Evolutionary conservation across 2,329 filamentous ascomycete species (phyloP), one percentile per base, ranked within the genome.

Genomic region (Pezicula rhizophila): DNA sequence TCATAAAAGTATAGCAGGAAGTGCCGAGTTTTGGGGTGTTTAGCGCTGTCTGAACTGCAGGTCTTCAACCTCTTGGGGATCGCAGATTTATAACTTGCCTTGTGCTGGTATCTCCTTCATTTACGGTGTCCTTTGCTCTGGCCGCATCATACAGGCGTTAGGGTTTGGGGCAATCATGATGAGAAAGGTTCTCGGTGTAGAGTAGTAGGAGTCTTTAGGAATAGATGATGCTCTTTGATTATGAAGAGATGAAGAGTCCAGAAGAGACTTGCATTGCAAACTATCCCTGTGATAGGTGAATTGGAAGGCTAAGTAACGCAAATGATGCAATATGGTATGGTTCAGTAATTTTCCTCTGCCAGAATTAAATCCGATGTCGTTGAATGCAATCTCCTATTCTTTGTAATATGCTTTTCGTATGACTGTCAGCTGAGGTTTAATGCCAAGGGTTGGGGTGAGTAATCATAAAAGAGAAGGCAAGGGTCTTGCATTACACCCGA

Each of bases 1-100:
- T 57, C 52, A 55, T 52, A 56, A 57, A 58, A 60, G 58, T 54
- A 61, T 60, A 56, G 58, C 54, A 49, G 52, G 51, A 42, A 40
- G 51, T 47, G 46, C 52, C 49, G 38, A 49, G 43, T 50, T 57
- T 57, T 46, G 52, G 53, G 55, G 58, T 59, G 48, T 56, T 55
- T 37, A 42, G 39, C 10, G 53, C 41, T 49, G 47, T 55, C 40
- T 47, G 40, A 40, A 12, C 45, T 20, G 35, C 33, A 46, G 39
- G 11, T 44, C 43, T 38, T 17, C 18, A 3, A 20, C 35, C 2
- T 37, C 23, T 12, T 23, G 35, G 28, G 33, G 41, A 41, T 45
- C 38, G 46, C 46, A 42, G 45, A 59, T 59, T 42, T 56, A 52
- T 40, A 42, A 49, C 48, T 47, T 49, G 18, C 40, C 48, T 46